These are phyloP conservation scores for Helianthus annuus DNA, from an alignment of 129 eudicot genomes.

Conservation along the genomic window DNA sequence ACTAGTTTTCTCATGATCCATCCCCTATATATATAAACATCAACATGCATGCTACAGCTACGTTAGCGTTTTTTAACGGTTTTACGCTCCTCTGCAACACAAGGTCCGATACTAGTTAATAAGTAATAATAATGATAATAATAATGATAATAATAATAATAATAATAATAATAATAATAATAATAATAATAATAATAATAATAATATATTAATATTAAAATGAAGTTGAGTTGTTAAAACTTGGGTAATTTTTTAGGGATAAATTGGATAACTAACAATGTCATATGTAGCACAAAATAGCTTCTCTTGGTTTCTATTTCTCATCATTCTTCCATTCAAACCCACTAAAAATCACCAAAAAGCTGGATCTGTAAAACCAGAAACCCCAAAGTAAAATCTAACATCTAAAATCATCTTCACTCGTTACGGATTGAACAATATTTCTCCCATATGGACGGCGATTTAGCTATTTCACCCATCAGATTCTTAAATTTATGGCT, in stretches of 20 bases:
- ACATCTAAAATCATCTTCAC: slow-evolving; percentile 23
- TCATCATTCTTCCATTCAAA: slow-evolving; percentile 11
- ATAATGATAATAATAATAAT: no score
- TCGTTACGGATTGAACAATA: slow-evolving; percentile 86
- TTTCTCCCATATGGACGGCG: slow-evolving; percentile 70
- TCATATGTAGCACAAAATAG: slow-evolving; percentile 19
- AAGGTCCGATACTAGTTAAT: no score
- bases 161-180: no score
- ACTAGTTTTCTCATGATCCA: no score
- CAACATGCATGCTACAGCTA: no score
- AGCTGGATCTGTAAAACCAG: background rate
- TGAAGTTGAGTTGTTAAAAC: no score
- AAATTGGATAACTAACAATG: slow-evolving; percentile 12
- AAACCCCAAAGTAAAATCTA: slow-evolving; percentile 20
- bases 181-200: no score
- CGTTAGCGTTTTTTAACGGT: no score
- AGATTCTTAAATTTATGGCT: slow-evolving; percentile 88
- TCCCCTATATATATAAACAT: no score
- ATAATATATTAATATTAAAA: no score
- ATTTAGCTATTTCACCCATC: slow-evolving; percentile 72
- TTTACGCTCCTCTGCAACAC: no score
- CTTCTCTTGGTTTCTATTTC: slow-evolving; percentile 19
- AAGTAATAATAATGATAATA: no score
- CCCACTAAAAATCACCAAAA: slow-evolving; percentile 3
- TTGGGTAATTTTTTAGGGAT: background rate